Conservation (phyloP, 768 basidiomycete genomes). For the Suillus alpinus region DNA sequence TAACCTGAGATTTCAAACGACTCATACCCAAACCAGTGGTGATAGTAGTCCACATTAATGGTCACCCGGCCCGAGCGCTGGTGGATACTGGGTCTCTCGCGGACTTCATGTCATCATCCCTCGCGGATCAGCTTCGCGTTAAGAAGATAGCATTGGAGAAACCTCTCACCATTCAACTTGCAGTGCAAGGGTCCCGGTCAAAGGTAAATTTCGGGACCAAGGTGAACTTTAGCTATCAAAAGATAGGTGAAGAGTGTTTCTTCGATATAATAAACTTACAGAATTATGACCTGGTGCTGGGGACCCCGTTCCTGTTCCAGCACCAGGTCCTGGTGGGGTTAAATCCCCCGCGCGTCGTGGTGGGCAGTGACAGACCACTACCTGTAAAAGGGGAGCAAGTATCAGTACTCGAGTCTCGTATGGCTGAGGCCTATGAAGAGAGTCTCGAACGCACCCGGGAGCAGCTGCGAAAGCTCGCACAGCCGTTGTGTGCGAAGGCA, state of each 20-base stretch:
- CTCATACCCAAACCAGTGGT: no score
- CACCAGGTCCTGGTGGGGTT: slow-evolving; percentile 27
- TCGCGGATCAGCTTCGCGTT: no score
- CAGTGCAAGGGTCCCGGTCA: slow-evolving; percentile 26
- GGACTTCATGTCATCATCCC: no score
- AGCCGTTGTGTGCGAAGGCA: neutral
- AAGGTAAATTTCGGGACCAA: slow-evolving; percentile 20
- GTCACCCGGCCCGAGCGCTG: no score
- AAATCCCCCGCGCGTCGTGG: slow-evolving; percentile 15
- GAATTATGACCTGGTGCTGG: slow-evolving; percentile 36
- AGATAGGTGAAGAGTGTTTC: no score
- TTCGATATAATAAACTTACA: slow-evolving; percentile 39
- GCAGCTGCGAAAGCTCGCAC: no score
- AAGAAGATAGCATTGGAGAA: no score
- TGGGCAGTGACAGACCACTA: neutral
- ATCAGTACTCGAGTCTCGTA: neutral
- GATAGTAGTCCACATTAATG: no score
- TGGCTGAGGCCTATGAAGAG: neutral
- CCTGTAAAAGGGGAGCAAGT: neutral
- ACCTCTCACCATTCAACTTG: no score
- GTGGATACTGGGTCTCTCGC: no score
- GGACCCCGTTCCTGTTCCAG: slow-evolving; percentile 37
- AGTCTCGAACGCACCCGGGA: neutral
- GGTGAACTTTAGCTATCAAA: slow-evolving; percentile 14
- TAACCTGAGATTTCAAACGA: no score